Conservation (phyloP, 495 filamentous ascomycete genomes). For the Haplographium delicatum region DNA sequence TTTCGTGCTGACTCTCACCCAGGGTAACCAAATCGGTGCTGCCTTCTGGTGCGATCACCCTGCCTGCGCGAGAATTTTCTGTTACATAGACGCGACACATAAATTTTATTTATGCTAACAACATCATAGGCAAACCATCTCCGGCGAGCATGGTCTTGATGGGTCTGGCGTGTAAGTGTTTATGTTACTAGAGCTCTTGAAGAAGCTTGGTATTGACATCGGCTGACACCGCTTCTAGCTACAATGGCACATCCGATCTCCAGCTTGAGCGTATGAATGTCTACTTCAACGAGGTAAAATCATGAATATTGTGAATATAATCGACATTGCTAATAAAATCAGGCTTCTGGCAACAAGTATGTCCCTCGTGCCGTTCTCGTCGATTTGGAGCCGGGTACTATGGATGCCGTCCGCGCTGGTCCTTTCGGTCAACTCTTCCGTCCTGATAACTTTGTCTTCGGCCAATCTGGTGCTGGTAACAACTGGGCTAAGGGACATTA, state of each 20-base stretch:
- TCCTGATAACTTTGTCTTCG: constrained; percentile 99
- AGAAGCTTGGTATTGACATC: constrained; percentile 30
- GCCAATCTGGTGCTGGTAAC: constrained; percentile 99
- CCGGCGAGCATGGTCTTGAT: constrained; percentile 98
- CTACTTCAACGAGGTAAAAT: constrained; percentile 97
- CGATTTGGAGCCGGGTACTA: constrained; percentile 97
- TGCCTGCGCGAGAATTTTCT: too few species aligned
- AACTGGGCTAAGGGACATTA: constrained; percentile 99
- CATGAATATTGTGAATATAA: background rate
- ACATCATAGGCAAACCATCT: constrained; percentile 78
- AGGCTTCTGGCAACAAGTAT: constrained; percentile 97
- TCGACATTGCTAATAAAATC: constrained; percentile 13
- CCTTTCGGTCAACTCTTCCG: constrained; percentile 99
- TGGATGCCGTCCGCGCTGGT: constrained; percentile 98
- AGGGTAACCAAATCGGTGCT: constrained; percentile 99
- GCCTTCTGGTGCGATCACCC: too few species aligned
- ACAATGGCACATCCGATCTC: constrained; percentile 96
- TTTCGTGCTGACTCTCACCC: constrained; percentile 36
- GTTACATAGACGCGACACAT: constrained; percentile 14
- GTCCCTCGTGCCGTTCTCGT: constrained; percentile 99
- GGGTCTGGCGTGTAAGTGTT: constrained; percentile 76
- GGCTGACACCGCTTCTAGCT: constrained; percentile 51
- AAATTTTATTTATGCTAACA: constrained; percentile 27
- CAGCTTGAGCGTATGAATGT: constrained; percentile 99
- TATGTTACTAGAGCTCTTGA: background rate